Evolutionary conservation across 176 grass and related monocot genomes (phyloP), one percentile per base, ranked within the genome.

Genomic region (Puya raimondii): DNA sequence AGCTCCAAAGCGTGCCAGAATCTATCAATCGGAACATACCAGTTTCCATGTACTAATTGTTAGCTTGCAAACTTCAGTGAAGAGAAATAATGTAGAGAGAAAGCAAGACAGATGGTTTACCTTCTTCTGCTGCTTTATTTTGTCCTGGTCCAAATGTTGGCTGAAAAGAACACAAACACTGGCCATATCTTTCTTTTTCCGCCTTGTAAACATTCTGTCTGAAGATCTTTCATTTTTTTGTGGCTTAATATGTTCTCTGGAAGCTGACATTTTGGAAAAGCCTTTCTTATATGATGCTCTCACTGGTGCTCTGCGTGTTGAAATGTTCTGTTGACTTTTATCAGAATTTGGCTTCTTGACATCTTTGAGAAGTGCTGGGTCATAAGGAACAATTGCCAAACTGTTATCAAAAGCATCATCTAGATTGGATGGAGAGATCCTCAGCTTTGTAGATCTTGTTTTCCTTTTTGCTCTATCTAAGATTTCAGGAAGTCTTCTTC

Each of bases 121-220:
- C 92, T 91, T 96, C 66, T 86, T 91, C 66, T 96, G 92, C 67
- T 83, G 83, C 76, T 84, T 91, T 57, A 89, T 80, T 23, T 88
- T 79, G 82, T 81, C 80, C 18, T 85, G 74, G 79, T 86, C 76
- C 70, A 96, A 85, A 82, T 96, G 92, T 75, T 87, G 75, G 69
- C 92, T 96, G 47, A 96, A 86, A 33, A 96, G 47, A 87, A 96
- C 82, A 79, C 81, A 73, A 53, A 64, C 68, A 78, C 25, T 66
- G 16, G 81, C 11, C 48, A 83, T 68, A 77, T 89, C 86, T 85
- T 91, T 91, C 78, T 71, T 89, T 76, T 76, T 81, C 53, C 83
- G 78, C 51, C 75, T 75, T 73, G 87, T 78, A 79, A 75, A 91
- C 67, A 48, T 64, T 67, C 67, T 64, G 67, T 70, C 74, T 79